Evolutionary conservation across 257 asterid genomes (phyloP), one percentile per base, ranked within the genome.

Genomic region (Salvia hispanica): DNA sequence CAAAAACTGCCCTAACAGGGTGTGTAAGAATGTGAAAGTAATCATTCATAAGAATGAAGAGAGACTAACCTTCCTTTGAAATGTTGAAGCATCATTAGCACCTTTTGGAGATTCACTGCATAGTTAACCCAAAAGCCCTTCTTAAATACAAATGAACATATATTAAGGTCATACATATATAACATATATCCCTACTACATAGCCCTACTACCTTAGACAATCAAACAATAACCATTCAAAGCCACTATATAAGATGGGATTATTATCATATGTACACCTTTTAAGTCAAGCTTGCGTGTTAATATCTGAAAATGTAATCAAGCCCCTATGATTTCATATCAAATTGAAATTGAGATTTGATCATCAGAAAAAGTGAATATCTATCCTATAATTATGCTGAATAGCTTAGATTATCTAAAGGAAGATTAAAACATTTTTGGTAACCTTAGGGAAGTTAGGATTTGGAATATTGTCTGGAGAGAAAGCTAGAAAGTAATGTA

Each of bases 61-160:
- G 69, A 58, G 64, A 69, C 87, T 72, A 80, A 94, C 99, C 99
- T 94, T 94, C 73, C 97, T 91, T 76, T 94, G 99, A 78, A 91
- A 91, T 25, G 99, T 90, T 10, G 99, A 94, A 60, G 96, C 99
- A 79, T 94, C 99, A 77, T 88, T 84, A 50, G 91, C 97, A 78
- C 99, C 99, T 87, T 91, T 94, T 13, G 99, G 96, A 67, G 97
- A 91, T 82, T 94, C 99, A 75, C 99, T 94, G 96, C 88, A 77
- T 62, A 67, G 55, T 25, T 51, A 76, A 58, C 68, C 60, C 63
- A 72, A 77, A 73, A 42, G 9, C 18, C 31, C 57, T 40, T 70
- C 44, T 57, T 58, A 64, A 34, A 47, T 14, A 37, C 34, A 57
- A 56, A 48, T 51, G 54, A 39, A 39, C 54, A 76, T 47, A 14